These are phyloP conservation scores for Hura crepitans DNA, from an alignment of 441 rosid genomes.

Conservation along the genomic window DNA sequence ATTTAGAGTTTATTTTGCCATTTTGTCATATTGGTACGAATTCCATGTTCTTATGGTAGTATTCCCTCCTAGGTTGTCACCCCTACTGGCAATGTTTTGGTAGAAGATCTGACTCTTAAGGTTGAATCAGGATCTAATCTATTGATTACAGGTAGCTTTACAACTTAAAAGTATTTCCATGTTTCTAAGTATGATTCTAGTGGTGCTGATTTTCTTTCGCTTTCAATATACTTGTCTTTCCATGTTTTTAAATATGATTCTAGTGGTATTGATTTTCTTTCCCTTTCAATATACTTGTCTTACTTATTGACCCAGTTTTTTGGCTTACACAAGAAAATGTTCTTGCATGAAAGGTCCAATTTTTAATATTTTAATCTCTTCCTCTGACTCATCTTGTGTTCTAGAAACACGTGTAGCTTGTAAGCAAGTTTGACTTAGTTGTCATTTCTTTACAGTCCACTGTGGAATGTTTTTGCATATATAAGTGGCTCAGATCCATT, in stretches of 20 bases:
- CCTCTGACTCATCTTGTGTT: not conserved
- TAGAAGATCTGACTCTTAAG: constrained; percentile 83
- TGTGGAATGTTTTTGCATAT: not conserved
- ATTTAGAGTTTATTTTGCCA: constrained; percentile 12
- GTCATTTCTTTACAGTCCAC: not conserved
- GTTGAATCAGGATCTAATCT: constrained; percentile 95
- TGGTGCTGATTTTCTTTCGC: constrained; percentile 12
- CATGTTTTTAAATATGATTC: not conserved
- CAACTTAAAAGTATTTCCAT: constrained; percentile 15
- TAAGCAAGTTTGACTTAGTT: not conserved
- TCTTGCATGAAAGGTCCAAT: not conserved
- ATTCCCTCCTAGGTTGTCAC: constrained; percentile 78
- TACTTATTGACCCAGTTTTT: not conserved
- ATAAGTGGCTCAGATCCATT: not conserved
- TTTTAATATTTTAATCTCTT: not conserved
- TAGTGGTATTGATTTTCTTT: constrained; percentile 12
- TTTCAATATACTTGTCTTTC: not conserved
- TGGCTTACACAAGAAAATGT: not conserved
- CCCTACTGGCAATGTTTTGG: constrained; percentile 91
- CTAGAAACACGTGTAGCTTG: not conserved
- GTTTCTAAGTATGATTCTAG: not conserved
- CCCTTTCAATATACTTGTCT: not conserved
- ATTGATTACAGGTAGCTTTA: constrained; percentile 79
- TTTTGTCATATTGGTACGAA: constrained; percentile 15
- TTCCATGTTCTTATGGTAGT: constrained; percentile 28